phyloP scores from a whole-genome alignment of 306 rosid genomes.

The Cicer chorassanicum region DNA sequence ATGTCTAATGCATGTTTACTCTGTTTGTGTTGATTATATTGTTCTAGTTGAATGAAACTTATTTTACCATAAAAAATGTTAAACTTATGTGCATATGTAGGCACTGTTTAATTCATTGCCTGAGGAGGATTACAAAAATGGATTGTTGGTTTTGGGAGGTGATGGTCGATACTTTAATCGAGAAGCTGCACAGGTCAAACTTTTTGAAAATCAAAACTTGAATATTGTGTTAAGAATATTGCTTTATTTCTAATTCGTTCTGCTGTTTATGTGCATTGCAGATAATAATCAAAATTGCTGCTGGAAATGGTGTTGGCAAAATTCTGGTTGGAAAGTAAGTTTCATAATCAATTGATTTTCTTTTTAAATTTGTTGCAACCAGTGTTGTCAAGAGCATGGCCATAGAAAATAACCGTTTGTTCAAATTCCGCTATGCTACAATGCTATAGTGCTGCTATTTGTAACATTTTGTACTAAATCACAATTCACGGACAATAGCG shows the following conservation, averaged over 20 bases:
- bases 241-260: constrained; percentile 29
- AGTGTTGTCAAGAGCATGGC: too few relatives aligned
- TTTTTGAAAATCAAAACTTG: constrained; percentile 7
- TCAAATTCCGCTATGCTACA: too few relatives aligned
- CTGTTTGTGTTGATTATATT: too few relatives aligned
- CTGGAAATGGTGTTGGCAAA: constrained; percentile 93
- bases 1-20: too few relatives aligned
- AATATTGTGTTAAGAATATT: constrained; percentile 12
- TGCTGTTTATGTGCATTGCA: constrained; percentile 50
- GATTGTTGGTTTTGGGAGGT: constrained; percentile 87
- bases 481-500: too few relatives aligned
- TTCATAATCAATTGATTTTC: constrained; percentile 42
- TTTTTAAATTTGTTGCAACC: constrained; percentile 23
- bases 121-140: constrained; percentile 83
- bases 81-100: constrained; percentile 47
- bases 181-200: constrained; percentile 86
- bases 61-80: neutral
- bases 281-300: constrained; percentile 93
- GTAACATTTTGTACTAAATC: too few relatives aligned
- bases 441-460: too few relatives aligned
- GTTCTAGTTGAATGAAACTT: too few relatives aligned
- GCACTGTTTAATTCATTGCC: constrained; percentile 90
- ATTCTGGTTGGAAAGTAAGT: constrained; percentile 94
- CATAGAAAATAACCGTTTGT: too few relatives aligned
- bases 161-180: constrained; percentile 93